Conservation (phyloP, 2,329 filamentous ascomycete species). For the Penicillium sp. region DNA sequence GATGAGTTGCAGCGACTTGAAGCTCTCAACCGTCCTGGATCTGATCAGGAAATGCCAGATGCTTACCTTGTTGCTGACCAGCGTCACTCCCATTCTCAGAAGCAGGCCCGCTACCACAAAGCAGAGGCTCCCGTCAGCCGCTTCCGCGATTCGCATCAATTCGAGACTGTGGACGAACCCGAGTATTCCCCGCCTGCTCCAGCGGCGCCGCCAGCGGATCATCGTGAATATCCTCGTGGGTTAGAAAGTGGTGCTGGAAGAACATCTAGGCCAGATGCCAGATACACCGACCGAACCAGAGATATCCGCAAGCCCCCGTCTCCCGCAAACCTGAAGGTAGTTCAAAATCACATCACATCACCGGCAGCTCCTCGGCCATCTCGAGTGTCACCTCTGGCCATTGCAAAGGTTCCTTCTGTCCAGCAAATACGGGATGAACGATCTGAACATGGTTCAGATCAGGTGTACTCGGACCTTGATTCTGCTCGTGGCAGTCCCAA, state of each 20-base stretch:
- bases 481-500: constrained; percentile 48
- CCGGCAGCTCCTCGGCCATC: constrained; percentile 74
- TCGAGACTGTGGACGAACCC: constrained; percentile 45
- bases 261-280: constrained; percentile 41
- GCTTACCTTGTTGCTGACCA: constrained; percentile 43
- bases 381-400: constrained; percentile 61
- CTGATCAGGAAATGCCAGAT: constrained; percentile 42
- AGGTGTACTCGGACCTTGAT: constrained; percentile 28
- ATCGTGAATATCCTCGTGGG: constrained; percentile 28
- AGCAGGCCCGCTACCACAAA: constrained; percentile 29
- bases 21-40: constrained; percentile 37
- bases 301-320: constrained; percentile 42
- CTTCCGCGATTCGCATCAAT: constrained; percentile 24
- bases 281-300: constrained; percentile 43
- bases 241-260: constrained; percentile 33
- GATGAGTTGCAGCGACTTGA: constrained; percentile 41
- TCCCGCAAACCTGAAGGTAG: constrained; percentile 56
- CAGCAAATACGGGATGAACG: constrained; percentile 57
- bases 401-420: constrained; percentile 51
- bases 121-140: constrained; percentile 21
- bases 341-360: constrained; percentile 71
- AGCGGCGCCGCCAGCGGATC: constrained; percentile 34
- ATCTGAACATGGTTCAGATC: constrained; percentile 37
- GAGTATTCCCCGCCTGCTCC: constrained; percentile 51
- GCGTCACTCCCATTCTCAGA: constrained; percentile 31